Percentiles rank a stretch among this genome's conserved stretches.
Conservation (phyloP, 2,329 filamentous ascomycete genomes). For the Orbilia brochopaga region DNA sequence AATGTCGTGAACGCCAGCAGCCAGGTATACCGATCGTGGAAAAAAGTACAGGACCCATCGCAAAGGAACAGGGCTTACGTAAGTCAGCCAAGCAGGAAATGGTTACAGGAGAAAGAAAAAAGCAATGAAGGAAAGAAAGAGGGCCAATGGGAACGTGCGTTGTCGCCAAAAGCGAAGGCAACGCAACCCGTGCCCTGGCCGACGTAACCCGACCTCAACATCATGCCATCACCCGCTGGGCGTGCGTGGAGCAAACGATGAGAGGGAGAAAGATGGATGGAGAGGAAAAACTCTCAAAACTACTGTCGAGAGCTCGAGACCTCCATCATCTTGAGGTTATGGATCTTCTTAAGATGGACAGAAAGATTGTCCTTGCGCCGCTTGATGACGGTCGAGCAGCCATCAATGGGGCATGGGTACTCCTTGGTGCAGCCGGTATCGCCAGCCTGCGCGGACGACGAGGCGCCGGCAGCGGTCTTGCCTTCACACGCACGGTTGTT, state of each 20-base stretch:
- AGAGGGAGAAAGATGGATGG: background rate
- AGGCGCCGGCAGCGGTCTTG: slow-evolving; percentile 8
- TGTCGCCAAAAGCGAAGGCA: background rate
- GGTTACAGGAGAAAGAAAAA: slow-evolving; percentile 10
- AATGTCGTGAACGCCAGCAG: slow-evolving; percentile 34
- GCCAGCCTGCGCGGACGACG: background rate
- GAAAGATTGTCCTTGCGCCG: slow-evolving; percentile 44
- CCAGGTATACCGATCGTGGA: slow-evolving; percentile 35
- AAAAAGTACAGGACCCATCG: background rate
- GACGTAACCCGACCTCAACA: background rate
- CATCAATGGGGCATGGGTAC: slow-evolving; percentile 45
- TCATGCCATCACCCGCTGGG: too few species aligned
- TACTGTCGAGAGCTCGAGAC: slow-evolving; percentile 29
- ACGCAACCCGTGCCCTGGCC: background rate
- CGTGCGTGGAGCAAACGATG: background rate
- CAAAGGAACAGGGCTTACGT: slow-evolving; percentile 21
- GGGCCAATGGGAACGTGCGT: background rate
- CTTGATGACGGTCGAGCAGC: slow-evolving; percentile 48
- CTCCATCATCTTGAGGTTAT: slow-evolving; percentile 41
- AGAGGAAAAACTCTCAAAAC: background rate
- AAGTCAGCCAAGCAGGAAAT: slow-evolving; percentile 14
- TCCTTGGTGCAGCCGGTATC: slow-evolving; percentile 39
- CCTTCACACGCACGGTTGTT: slow-evolving; percentile 47
- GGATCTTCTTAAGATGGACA: slow-evolving; percentile 47
- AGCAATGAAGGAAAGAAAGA: background rate